phyloP scores from a whole-genome alignment of 225 moss, liverwort and hornwort genomes.

The Physcomitrium patens region DNA sequence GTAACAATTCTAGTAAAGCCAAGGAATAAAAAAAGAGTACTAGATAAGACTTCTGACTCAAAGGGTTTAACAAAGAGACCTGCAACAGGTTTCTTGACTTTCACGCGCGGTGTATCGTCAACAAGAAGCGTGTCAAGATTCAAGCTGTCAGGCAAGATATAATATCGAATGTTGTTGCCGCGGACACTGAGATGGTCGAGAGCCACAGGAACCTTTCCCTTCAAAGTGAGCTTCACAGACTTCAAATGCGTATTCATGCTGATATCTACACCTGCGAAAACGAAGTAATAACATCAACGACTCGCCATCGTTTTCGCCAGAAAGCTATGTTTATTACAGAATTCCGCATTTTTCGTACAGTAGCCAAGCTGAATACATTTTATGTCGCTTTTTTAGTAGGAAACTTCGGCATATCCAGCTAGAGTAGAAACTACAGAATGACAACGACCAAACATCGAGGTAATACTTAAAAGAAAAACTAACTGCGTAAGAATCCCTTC shows the following conservation, averaged over 20 bases:
- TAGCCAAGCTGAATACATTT: not conserved
- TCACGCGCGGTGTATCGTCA: constrained; percentile 93
- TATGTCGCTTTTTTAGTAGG: too few relatives aligned
- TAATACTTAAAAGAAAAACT: too few relatives aligned
- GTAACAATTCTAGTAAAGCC: not conserved
- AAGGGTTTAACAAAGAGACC: constrained; percentile 39
- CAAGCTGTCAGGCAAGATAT: constrained; percentile 95
- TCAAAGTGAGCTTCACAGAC: constrained; percentile 93
- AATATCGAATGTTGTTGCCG: constrained; percentile 96
- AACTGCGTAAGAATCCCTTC: too few relatives aligned
- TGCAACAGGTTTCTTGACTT: constrained; percentile 93
- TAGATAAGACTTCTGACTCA: not conserved
- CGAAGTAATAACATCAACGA: constrained; percentile 4
- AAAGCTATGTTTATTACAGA: not conserved
- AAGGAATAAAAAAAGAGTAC: not conserved
- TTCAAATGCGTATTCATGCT: constrained; percentile 99
- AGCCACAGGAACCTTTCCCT: constrained; percentile 92
- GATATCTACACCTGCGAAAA: constrained; percentile 73
- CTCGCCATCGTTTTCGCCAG: not conserved
- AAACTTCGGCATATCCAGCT: too few relatives aligned
- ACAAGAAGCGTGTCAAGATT: constrained; percentile 94
- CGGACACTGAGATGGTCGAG: constrained; percentile 88
- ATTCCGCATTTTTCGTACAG: not conserved
- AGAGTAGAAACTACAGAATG: too few relatives aligned
- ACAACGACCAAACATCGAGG: too few relatives aligned